Conservation (phyloP, 1,284 basidiomycete genomes). For the Laetiporus sulphureus region DNA sequence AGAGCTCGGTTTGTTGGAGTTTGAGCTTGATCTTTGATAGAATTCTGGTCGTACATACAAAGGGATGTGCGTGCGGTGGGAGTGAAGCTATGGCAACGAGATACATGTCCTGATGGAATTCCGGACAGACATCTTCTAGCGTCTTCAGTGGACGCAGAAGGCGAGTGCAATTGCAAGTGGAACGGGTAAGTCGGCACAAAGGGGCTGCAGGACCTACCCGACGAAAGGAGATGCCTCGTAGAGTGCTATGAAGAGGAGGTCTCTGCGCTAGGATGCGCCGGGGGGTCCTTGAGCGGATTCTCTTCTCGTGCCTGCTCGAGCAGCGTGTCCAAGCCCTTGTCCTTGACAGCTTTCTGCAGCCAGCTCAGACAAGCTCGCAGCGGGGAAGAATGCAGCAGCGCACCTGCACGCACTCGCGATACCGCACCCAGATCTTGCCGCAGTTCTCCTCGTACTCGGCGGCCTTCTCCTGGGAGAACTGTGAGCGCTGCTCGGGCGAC, state of each 20-base stretch:
- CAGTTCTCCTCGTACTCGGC: slow-evolving; percentile 81
- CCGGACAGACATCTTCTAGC: no score
- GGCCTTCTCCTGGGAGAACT: slow-evolving; percentile 51
- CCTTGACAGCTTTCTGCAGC: slow-evolving; percentile 74
- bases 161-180: no score
- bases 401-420: slow-evolving; percentile 77
- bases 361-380: slow-evolving; percentile 1
- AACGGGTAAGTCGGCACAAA: no score
- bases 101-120: no score
- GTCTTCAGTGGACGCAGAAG: no score
- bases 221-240: no score
- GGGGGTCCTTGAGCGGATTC: slow-evolving; percentile 59
- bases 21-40: no score
- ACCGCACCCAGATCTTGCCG: slow-evolving; percentile 74
- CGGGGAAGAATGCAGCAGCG: slow-evolving; percentile 9
- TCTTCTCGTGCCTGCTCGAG: slow-evolving; percentile 78
- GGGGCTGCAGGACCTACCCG: no score
- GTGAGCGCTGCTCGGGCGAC: slow-evolving; percentile 37
- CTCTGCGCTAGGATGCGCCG: slow-evolving; percentile 3
- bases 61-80: no score
- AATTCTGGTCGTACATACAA: no score
- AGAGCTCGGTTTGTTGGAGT: no score
- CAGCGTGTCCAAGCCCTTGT: slow-evolving; percentile 70
- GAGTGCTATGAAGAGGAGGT: background rate
- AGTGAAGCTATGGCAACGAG: no score